These are phyloP conservation scores for Trichosporon sp. DNA, from an alignment of 1,284 basidiomycete species.

Conservation along the genomic window DNA sequence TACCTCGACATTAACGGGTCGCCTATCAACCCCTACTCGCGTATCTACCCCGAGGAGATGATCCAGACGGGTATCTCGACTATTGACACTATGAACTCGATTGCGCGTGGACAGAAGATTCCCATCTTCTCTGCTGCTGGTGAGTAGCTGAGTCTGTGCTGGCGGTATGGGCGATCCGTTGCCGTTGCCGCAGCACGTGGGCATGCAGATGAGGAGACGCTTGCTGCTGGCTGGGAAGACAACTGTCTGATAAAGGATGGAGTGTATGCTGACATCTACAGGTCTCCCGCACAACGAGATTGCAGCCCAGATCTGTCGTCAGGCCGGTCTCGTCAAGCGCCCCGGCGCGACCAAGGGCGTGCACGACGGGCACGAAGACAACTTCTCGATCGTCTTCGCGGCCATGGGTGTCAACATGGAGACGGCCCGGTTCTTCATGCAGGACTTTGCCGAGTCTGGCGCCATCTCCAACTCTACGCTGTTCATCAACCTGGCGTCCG, in stretches of 20 bases:
- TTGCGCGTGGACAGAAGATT: constrained; percentile 99
- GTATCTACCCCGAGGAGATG: constrained; percentile 99
- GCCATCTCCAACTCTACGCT: constrained; percentile 95
- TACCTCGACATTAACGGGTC: constrained; percentile 99
- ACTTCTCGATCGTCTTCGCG: constrained; percentile 99
- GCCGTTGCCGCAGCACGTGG: neutral
- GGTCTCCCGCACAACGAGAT: constrained; percentile 99
- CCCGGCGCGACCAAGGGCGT: constrained; percentile 81
- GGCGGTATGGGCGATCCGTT: neutral
- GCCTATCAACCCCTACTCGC: constrained; percentile 97
- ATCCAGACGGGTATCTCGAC: constrained; percentile 99
- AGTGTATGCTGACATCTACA: neutral
- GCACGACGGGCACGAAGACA: constrained; percentile 98
- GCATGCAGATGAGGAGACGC: neutral
- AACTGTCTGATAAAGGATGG: too few relatives aligned
- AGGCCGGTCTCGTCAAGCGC: constrained; percentile 92
- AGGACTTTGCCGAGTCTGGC: constrained; percentile 99
- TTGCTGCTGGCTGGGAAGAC: too few relatives aligned
- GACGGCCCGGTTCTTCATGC: constrained; percentile 99
- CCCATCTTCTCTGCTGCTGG: constrained; percentile 96
- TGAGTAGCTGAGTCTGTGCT: constrained; percentile 9
- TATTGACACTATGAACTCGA: constrained; percentile 98
- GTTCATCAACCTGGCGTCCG: constrained; percentile 98
- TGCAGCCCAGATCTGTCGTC: constrained; percentile 98
- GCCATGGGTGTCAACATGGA: constrained; percentile 99